These are phyloP conservation scores for Sextonia rubra DNA, from an alignment of 164 flowering plant genomes.

Conservation along the genomic window DNA sequence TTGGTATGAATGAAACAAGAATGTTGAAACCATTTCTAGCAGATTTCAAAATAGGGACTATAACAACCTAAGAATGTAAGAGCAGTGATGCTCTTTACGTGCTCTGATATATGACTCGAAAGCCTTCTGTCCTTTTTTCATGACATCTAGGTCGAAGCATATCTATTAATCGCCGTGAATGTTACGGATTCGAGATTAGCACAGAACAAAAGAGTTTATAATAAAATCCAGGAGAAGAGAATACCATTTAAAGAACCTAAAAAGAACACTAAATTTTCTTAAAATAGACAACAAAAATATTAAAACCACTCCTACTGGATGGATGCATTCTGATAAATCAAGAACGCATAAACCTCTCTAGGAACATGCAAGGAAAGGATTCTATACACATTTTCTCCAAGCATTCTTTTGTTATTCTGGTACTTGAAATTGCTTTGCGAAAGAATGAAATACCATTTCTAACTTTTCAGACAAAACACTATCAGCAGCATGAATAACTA, in stretches of 20 bases:
- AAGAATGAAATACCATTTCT: no score
- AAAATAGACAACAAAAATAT: no score
- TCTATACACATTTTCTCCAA: no score
- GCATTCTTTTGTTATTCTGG: no score
- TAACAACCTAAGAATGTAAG: slow-evolving; percentile 83
- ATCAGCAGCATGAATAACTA: no score
- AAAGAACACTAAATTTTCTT: no score
- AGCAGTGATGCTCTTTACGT: slow-evolving; percentile 90
- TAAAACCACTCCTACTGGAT: no score
- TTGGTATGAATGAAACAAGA: no score
- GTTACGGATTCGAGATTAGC: neutral
- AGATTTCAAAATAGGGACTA: neutral
- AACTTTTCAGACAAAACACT: no score
- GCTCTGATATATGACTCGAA: slow-evolving; percentile 91
- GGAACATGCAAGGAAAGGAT: no score
- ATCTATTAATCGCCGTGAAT: slow-evolving; percentile 50
- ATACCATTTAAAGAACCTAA: neutral
- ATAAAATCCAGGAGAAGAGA: neutral
- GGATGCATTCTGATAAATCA: neutral
- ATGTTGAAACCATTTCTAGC: neutral
- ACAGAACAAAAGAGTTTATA: neutral
- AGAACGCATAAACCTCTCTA: no score
- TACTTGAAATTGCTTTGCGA: no score
- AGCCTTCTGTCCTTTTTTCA: slow-evolving; percentile 87
- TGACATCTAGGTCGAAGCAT: slow-evolving; percentile 76